A percentile compares a stretch with the other conserved stretches of the same genome.
These are phyloP conservation scores for Neoboletus subvelutipes DNA, from an alignment of 768 basidiomycete species.

Conservation along the genomic window DNA sequence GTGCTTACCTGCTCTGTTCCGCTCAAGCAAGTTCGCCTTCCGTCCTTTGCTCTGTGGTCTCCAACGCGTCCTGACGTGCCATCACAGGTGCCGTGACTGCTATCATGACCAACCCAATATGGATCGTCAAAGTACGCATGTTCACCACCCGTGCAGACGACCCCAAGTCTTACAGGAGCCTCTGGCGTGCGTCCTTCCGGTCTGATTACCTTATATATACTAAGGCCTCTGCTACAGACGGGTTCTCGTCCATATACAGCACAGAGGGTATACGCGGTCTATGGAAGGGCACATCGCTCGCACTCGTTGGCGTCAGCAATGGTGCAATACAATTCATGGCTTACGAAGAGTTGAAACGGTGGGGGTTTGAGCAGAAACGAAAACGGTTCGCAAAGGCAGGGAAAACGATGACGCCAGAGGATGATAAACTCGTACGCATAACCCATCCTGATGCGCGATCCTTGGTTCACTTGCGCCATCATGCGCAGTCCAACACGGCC, in stretches of 20 bases:
- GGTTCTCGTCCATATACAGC: constrained; percentile 65
- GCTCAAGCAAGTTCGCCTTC: constrained; percentile 91
- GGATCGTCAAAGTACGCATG: constrained; percentile 97
- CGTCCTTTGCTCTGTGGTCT: constrained; percentile 10
- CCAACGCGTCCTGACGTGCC: constrained; percentile 13
- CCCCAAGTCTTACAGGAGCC: constrained; percentile 71
- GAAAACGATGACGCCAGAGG: constrained; percentile 61
- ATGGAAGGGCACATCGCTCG: constrained; percentile 85
- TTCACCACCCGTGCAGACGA: constrained; percentile 76
- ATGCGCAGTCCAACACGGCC: constrained; percentile 74
- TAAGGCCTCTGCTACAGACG: constrained; percentile 44
- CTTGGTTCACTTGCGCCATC: not conserved
- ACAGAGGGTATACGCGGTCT: constrained; percentile 79
- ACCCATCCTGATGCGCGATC: not conserved
- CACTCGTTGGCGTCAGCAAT: constrained; percentile 89
- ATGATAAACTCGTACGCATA: constrained; percentile 80
- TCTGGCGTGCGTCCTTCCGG: constrained; percentile 55
- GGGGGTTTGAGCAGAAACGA: constrained; percentile 80
- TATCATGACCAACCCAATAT: constrained; percentile 93
- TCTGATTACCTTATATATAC: not conserved
- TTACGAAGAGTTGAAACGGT: constrained; percentile 93
- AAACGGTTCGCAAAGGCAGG: constrained; percentile 61
- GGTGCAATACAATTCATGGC: constrained; percentile 95
- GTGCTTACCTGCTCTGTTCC: constrained; percentile 82
- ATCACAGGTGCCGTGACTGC: constrained; percentile 85